Conservation (phyloP, 108 stramenopile genomes). For the Nitzschia palea region DNA sequence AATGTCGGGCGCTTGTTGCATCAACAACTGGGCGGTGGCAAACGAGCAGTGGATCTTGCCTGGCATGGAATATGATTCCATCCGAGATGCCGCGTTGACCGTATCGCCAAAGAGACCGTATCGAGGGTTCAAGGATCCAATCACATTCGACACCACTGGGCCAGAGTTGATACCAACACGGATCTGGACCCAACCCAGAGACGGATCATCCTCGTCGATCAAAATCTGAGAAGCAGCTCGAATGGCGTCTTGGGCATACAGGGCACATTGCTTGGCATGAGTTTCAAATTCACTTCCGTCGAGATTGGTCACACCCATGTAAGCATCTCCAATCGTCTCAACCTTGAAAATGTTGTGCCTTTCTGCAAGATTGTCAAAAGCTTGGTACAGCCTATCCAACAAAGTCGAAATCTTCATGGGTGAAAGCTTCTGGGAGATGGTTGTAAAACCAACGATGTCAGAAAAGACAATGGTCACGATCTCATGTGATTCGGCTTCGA, state of each 20-base stretch:
- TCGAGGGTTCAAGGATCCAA: conserved; percentile 58
- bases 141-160: conserved; percentile 61
- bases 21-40: conserved; percentile 3
- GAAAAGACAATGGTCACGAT: conserved; percentile 73
- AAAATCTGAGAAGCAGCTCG: conserved; percentile 38
- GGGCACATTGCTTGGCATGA: conserved; percentile 53
- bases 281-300: conserved; percentile 45
- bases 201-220: conserved; percentile 37
- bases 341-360: conserved; percentile 72
- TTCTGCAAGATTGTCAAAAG: conserved; percentile 50
- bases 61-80: conserved; percentile 43
- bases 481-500: conserved; percentile 27
- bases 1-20: conserved; percentile 13
- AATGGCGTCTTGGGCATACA: conserved; percentile 50
- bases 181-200: conserved; percentile 48
- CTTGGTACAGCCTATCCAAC: conserved; percentile 50
- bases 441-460: conserved; percentile 59
- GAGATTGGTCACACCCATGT: conserved; percentile 36
- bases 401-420: conserved; percentile 49
- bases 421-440: conserved; percentile 32
- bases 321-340: conserved; percentile 42
- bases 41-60: conserved; percentile 52
- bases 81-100: conserved; percentile 58
- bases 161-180: conserved; percentile 66
- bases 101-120: conserved; percentile 66